Conservation (phyloP, 768 basidiomycete species). For the Tricholoma terreum region DNA sequence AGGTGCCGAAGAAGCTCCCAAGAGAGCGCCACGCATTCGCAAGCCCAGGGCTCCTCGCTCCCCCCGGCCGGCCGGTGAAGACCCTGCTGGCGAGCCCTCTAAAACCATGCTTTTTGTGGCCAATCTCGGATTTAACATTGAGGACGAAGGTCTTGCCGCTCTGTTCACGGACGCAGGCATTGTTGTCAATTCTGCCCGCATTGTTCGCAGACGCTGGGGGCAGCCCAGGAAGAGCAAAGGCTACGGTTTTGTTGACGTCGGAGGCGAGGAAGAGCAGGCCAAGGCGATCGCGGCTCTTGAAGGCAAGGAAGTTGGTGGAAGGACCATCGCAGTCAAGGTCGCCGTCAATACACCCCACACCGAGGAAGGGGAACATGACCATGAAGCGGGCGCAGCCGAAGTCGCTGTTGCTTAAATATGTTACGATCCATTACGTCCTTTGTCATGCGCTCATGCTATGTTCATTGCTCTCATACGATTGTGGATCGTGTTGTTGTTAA, state of each 20-base stretch:
- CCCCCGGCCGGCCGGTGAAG: slow-evolving; percentile 73
- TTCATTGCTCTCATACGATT: slow-evolving; percentile 29
- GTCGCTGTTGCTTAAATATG: slow-evolving; percentile 23
- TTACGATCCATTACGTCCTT: slow-evolving; percentile 18
- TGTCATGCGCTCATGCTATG: slow-evolving; percentile 30
- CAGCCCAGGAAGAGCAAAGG: slow-evolving; percentile 89
- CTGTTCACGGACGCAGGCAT: slow-evolving; percentile 89
- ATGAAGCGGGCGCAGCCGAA: slow-evolving; percentile 18
- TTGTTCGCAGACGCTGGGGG: slow-evolving; percentile 84
- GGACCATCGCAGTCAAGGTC: slow-evolving; percentile 89
- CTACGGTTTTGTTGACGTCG: slow-evolving; percentile 97
- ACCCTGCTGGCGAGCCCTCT: slow-evolving; percentile 84
- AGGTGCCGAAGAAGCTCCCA: slow-evolving; percentile 38
- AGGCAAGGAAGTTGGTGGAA: slow-evolving; percentile 84
- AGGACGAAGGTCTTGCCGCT: slow-evolving; percentile 74
- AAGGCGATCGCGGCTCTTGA: slow-evolving; percentile 86
- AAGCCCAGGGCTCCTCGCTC: slow-evolving; percentile 57
- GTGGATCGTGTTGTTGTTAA: slow-evolving; percentile 16
- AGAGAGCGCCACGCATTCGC: slow-evolving; percentile 52
- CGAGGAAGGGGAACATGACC: slow-evolving; percentile 44
- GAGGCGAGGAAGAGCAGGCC: slow-evolving; percentile 81
- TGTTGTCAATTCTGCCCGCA: slow-evolving; percentile 79
- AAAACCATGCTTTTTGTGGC: slow-evolving; percentile 92
- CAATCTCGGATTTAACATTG: slow-evolving; percentile 94
- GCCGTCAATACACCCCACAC: slow-evolving; percentile 82